Percentiles rank a stretch among this genome's conserved stretches.
phyloP scores from a whole-genome alignment of 2,329 filamentous ascomycete genomes.

The Aschersonia sp. region DNA sequence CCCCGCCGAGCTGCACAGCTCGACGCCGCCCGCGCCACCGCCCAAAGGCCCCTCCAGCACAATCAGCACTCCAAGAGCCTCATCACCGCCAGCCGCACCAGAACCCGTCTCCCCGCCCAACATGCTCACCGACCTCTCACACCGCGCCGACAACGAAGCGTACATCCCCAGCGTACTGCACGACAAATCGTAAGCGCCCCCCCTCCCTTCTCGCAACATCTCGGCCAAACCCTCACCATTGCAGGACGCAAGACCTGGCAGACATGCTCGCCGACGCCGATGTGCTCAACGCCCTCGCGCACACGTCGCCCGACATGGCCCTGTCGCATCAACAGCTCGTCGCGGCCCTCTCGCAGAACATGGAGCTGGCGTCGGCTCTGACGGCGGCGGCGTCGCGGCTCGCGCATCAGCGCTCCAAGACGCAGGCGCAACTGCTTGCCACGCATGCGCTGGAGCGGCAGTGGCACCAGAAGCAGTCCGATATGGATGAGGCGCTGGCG shows the following conservation, averaged over 20 bases:
- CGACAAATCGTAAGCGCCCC: conserved; percentile 59
- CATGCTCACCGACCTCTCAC: too few species aligned
- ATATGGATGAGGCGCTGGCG: conserved; percentile 73
- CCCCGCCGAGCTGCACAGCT: conserved; percentile 12
- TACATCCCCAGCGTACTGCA: conserved; percentile 69
- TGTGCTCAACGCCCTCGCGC: conserved; percentile 62
- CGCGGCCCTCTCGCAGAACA: conserved; percentile 54
- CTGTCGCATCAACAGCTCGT: conserved; percentile 51
- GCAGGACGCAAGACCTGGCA: conserved; percentile 66
- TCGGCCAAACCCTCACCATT: too few species aligned
- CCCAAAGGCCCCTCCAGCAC: conserved; percentile 58
- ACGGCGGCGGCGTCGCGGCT: conserved; percentile 43
- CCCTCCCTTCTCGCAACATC: not conserved
- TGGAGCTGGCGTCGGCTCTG: conserved; percentile 51
- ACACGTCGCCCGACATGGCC: conserved; percentile 55
- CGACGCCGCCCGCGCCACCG: conserved; percentile 49
- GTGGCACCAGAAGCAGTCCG: conserved; percentile 76
- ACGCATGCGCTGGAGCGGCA: conserved; percentile 82
- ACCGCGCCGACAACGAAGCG: conserved; percentile 33
- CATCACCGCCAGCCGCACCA: conserved; percentile 18
- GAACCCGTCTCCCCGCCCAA: conserved; percentile 10
- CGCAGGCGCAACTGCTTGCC: conserved; percentile 69
- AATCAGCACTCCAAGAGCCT: conserved; percentile 40
- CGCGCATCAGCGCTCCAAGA: conserved; percentile 47
- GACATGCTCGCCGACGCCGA: conserved; percentile 48